Base-by-base conservation (phyloP, 495 filamentous ascomycete genomes). In the Cercophora samala region DNA sequence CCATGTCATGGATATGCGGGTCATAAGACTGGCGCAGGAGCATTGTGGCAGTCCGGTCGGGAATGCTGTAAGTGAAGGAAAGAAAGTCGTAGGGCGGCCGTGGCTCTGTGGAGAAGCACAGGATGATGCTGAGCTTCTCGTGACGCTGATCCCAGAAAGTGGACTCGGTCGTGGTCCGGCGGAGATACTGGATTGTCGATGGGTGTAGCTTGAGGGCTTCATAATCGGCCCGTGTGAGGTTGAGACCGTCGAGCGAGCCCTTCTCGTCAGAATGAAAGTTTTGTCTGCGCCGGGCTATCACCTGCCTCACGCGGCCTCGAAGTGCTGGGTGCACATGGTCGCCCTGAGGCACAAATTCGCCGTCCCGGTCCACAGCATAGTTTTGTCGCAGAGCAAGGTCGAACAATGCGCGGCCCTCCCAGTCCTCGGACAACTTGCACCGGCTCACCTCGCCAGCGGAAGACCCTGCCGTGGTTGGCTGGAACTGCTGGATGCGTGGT, bases 51-150 rank as follows among this genome's bases (percentile, higher is more conserved):
- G 70, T 73, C 51, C 66, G 69, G 5, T 70, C 70, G 18, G 68
- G 68, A 11, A 77, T 56, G 42, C 67, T 72, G 63, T 77, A 77
- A 9, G 72, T 73, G 72, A 77, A 74, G 8, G 75, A 77, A 23
- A 77, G 70, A 63, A 77, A 77, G 68, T 77, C 75, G 25, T 72
- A 77, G 8, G 74, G 72, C n/a, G 75, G 73, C 26, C 71, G 73
- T 15, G 75, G 74, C 55, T 71, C 73, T 19, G 74, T 74, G 32
- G 74, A 74, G 66, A 77, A 77, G 56, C 72, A 72, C 63, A 77
- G 69, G 24, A 75, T 74, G 46, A 77, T 59, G 64, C 64, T 66
- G 56, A 66, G 56, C 25, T 51, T 75, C 73, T 77, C 64, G 53
- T 59, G 26, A 46, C 32, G 63, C 24, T 72, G 66, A 64, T 77